phyloP scores from a whole-genome alignment of 495 filamentous ascomycete species.

The Penicillium bovifimosum region DNA sequence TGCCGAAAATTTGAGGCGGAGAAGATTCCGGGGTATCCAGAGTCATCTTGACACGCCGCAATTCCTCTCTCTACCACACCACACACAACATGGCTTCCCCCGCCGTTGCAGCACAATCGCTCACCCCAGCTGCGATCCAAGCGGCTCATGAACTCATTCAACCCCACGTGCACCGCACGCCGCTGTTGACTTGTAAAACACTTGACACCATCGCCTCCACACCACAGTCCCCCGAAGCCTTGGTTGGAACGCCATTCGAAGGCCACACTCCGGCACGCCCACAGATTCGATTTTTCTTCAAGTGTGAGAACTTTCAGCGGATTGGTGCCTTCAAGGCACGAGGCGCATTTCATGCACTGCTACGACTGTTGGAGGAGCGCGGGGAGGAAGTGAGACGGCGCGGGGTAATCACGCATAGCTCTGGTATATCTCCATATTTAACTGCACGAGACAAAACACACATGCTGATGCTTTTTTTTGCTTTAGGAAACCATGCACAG shows the following conservation, averaged over 20 bases:
- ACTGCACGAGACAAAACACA: not conserved
- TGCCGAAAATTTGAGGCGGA: constrained; percentile 1
- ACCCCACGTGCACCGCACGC: constrained; percentile 74
- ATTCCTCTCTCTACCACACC: not conserved
- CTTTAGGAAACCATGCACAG: constrained; percentile 87
- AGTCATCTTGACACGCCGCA: not conserved
- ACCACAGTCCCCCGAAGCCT: constrained; percentile 49
- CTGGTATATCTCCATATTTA: constrained; percentile 47
- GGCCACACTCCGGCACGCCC: constrained; percentile 55
- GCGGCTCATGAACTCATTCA: constrained; percentile 68
- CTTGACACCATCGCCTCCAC: constrained; percentile 71
- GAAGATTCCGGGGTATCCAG: constrained; percentile 9
- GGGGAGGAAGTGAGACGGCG: constrained; percentile 50
- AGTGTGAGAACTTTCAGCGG: constrained; percentile 90
- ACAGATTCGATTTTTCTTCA: constrained; percentile 77
- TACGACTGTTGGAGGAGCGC: constrained; percentile 60
- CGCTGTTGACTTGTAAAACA: constrained; percentile 70
- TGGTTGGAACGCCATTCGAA: constrained; percentile 53
- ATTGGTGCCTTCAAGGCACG: constrained; percentile 92
- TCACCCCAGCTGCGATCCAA: constrained; percentile 64
- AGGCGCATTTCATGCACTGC: constrained; percentile 84
- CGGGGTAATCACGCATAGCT: constrained; percentile 90
- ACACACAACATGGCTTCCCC: constrained; percentile 12
- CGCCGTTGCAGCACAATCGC: constrained; percentile 45
- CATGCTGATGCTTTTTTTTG: constrained; percentile 2